Base-by-base conservation (phyloP, 805 yeast genomes). In the Candida ascalaphidarum region DNA sequence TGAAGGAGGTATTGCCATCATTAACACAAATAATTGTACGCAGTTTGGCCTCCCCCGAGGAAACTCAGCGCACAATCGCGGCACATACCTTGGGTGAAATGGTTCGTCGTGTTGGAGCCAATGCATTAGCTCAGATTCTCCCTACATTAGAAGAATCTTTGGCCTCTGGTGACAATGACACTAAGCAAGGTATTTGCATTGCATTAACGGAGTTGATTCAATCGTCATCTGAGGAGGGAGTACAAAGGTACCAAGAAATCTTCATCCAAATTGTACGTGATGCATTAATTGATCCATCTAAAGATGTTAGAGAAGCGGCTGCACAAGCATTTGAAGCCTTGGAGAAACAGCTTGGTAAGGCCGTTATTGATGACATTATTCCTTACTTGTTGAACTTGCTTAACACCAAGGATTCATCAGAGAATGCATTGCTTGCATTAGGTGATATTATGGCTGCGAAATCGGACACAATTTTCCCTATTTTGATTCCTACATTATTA, bases 181-280 rank as follows among this genome's bases (percentile, higher is more conserved):
- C 94, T 21, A 83, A 82, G 50, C 94, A 88, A 61, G 99, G 99
- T 65, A 84, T 92, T 28, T 92, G 98, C 65, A 76, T 89, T 51
- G 98, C 98, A 7, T 64, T 86, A 27, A 72, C 77, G 24, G 97
- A 88, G 51, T 74, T 92, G 36, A 76, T 88, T 37, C 77, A 74
- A 39, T 81, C 95, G 0, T 72, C 94, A 4, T 62, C 74, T 7
- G 51, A 60, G 3, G 81, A 74, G 11, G 70, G 74, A 6, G 64
- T 89, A 34, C 59, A 48, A 16, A 74, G 72, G 37, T 79, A 74
- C 57, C 84, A 84, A 57, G 71, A 64, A 4, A 61, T 66, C 1
- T 75, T 92, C 45, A 80, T 89, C 38, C 65, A 63, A 16, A 81
- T 89, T 40, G 76, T 89, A 25, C 75, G 89, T 34, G 73, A 71